These are phyloP conservation scores for Penicillium sp. DNA, from an alignment of 2,329 filamentous ascomycete genomes.

Conservation along the genomic window DNA sequence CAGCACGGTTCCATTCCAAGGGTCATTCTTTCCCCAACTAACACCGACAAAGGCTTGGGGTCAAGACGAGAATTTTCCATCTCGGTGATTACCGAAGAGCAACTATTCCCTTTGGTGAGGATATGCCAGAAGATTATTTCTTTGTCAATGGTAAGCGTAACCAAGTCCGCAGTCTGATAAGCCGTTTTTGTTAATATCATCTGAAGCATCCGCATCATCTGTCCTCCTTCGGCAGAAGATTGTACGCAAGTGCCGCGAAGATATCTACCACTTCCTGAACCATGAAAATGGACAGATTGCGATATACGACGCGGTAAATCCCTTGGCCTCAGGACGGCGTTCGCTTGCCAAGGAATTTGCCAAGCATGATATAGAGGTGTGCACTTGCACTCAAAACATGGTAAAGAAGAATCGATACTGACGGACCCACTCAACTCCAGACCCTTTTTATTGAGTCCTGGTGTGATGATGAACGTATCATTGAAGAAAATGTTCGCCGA, in stretches of 20 bases:
- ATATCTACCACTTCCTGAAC: slow-evolving; percentile 93
- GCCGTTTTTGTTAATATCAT: slow-evolving; percentile 14
- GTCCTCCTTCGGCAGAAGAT: slow-evolving; percentile 96
- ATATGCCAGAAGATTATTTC: slow-evolving; percentile 96
- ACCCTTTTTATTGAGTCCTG: slow-evolving; percentile 95
- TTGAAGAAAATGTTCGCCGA: slow-evolving; percentile 91
- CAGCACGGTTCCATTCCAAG: background rate
- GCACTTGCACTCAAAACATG: slow-evolving; percentile 7
- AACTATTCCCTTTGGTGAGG: slow-evolving; percentile 73
- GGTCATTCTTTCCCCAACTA: background rate
- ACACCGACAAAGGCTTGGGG: slow-evolving; percentile 63
- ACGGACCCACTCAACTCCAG: slow-evolving; percentile 39
- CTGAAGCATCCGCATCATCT: slow-evolving; percentile 68
- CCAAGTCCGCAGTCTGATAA: background rate
- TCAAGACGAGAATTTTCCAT: slow-evolving; percentile 97
- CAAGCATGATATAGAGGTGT: slow-evolving; percentile 89
- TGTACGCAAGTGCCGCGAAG: slow-evolving; percentile 91
- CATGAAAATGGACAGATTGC: slow-evolving; percentile 97
- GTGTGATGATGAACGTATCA: slow-evolving; percentile 86
- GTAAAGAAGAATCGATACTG: background rate
- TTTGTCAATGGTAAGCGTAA: slow-evolving; percentile 65
- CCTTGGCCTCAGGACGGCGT: slow-evolving; percentile 71
- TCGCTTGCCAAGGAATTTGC: slow-evolving; percentile 91
- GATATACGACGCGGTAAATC: slow-evolving; percentile 97
- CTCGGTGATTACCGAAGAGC: slow-evolving; percentile 92